Percentiles rank a stretch among this genome's conserved stretches.
phyloP scores from a whole-genome alignment of 2,329 filamentous ascomycete species.

The Orbilia javanica region DNA sequence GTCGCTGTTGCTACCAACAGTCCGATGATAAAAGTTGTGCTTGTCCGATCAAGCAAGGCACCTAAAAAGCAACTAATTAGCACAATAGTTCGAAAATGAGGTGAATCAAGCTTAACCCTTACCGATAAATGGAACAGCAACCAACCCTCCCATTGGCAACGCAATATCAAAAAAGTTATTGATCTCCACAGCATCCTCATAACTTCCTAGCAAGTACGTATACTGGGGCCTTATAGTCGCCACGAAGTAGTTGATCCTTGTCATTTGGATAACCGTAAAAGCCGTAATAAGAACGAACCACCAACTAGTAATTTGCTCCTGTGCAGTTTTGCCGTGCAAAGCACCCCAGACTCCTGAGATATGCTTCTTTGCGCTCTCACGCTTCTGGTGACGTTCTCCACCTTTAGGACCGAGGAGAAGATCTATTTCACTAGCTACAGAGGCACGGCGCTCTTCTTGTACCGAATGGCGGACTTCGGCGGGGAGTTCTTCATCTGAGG shows the following conservation, averaged over 20 bases:
- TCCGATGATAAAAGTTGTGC: conserved; percentile 77
- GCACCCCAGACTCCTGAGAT: conserved; percentile 87
- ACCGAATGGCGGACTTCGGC: conserved; percentile 62
- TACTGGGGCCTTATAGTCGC: conserved; percentile 88
- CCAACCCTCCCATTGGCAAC: conserved; percentile 82
- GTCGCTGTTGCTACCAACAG: conserved; percentile 79
- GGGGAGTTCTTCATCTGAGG: conserved; percentile 60
- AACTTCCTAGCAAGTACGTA: conserved; percentile 76
- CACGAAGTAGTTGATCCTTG: conserved; percentile 91
- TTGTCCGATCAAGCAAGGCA: conserved; percentile 79
- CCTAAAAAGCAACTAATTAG: conserved; percentile 66
- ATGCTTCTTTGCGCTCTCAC: conserved; percentile 78
- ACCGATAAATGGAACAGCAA: conserved; percentile 85
- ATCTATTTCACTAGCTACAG: conserved; percentile 78
- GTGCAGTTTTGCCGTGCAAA: conserved; percentile 78
- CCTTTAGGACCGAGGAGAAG: conserved; percentile 77
- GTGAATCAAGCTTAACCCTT: neutral
- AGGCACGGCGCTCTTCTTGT: conserved; percentile 71
- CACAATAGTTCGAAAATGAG: neutral
- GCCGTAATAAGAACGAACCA: conserved; percentile 88
- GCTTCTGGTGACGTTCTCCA: conserved; percentile 74
- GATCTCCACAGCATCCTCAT: conserved; percentile 74
- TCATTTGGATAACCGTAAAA: conserved; percentile 77
- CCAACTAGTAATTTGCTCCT: conserved; percentile 79
- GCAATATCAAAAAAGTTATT: conserved; percentile 91